phyloP scores from a whole-genome alignment of 176 grass and related monocot species.

The Zoysia japonica region DNA sequence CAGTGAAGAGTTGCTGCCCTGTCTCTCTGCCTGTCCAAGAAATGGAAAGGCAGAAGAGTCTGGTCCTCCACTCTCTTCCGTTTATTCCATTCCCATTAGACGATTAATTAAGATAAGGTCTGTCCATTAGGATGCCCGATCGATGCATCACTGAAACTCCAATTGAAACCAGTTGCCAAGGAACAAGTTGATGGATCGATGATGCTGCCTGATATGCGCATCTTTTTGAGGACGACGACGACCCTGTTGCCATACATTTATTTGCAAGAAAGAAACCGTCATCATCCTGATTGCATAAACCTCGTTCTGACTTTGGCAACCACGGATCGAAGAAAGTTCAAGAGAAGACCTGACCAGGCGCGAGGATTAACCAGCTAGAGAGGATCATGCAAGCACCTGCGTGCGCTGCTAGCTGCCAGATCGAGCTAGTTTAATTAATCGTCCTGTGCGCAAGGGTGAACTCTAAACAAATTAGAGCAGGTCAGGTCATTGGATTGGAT shows the following conservation, averaged over 20 bases:
- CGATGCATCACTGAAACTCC: not conserved
- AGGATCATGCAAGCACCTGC: not conserved
- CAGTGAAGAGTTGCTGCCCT: not conserved
- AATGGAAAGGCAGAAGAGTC: not conserved
- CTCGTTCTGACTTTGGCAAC: slow-evolving; percentile 30
- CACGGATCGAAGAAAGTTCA: slow-evolving; percentile 16
- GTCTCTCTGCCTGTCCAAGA: not conserved
- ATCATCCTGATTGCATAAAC: slow-evolving; percentile 27
- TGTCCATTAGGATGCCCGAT: not conserved
- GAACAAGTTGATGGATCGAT: not conserved
- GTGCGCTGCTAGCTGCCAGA: not conserved
- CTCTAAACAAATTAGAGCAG: slow-evolving; percentile 16
- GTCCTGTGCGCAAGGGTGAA: not conserved
- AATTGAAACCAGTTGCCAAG: not conserved
- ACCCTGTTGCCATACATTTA: slow-evolving; percentile 9
- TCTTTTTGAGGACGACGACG: not conserved
- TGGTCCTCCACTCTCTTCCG: no score
- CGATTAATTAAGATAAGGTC: not conserved
- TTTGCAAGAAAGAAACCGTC: slow-evolving; percentile 5
- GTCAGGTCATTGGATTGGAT: no score
- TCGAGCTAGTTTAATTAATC: not conserved
- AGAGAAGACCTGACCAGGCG: not conserved
- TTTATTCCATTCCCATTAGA: not conserved
- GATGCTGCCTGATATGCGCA: not conserved
- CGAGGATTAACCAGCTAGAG: slow-evolving; percentile 19